These are phyloP conservation scores for Crithidia fasciculata DNA, from an alignment of 208 protist genomes.

Conservation along the genomic window DNA sequence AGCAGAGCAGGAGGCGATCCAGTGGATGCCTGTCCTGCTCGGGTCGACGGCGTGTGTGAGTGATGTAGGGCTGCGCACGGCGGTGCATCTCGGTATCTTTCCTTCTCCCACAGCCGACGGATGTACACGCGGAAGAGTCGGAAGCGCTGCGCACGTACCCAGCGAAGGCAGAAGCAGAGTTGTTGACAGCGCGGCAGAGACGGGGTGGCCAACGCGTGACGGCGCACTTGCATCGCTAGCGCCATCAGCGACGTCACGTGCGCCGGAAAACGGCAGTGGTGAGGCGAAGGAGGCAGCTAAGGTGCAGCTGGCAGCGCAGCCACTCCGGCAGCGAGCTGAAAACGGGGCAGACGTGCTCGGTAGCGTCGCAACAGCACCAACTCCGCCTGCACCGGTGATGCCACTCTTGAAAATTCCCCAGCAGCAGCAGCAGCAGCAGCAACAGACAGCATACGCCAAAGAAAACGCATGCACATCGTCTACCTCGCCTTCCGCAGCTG, in stretches of 20 bases:
- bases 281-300: no score
- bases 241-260: not conserved
- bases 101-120: slow-evolving; percentile 16
- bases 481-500: not conserved
- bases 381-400: not conserved
- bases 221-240: slow-evolving; percentile 1
- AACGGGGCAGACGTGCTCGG: not conserved
- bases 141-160: not conserved
- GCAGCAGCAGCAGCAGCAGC: not conserved
- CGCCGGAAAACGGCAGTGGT: no score
- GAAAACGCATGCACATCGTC: not conserved
- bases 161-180: not conserved
- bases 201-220: slow-evolving; percentile 38
- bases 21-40: slow-evolving; percentile 77
- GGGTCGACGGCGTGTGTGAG: slow-evolving; percentile 71
- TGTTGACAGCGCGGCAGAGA: not conserved
- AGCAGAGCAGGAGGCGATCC: slow-evolving; percentile 57
- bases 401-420: not conserved
- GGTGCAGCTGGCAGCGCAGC: not conserved
- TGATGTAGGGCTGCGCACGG: slow-evolving; percentile 66
- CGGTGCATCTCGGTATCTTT: slow-evolving; percentile 76
- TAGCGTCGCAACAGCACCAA: not conserved
- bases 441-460: not conserved
- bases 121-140: not conserved
- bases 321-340: not conserved